Percentiles rank a stretch among this genome's conserved stretches.
phyloP scores from a whole-genome alignment of 2,329 filamentous ascomycete genomes.

The Amphichorda felina region DNA sequence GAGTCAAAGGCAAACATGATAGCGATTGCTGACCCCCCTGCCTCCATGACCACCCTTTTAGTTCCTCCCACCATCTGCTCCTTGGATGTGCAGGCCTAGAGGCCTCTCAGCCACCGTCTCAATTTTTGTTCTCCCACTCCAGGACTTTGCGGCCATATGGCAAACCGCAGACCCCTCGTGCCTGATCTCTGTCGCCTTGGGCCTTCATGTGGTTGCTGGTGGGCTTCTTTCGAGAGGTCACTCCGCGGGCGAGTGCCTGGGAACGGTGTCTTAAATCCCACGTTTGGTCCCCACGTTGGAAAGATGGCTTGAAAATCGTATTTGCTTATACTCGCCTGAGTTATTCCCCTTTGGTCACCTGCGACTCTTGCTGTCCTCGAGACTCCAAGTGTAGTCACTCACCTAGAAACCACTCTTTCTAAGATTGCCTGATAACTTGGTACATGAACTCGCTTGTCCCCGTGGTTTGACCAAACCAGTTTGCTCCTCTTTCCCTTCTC shows the following conservation, averaged over 20 bases:
- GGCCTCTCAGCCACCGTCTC: background rate
- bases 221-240: too few relatives aligned
- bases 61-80: too few relatives aligned
- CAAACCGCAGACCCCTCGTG: background rate
- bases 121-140: constrained; percentile 4
- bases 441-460: background rate
- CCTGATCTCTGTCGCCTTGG: background rate
- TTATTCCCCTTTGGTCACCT: background rate
- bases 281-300: too few relatives aligned
- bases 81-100: too few relatives aligned
- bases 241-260: too few relatives aligned
- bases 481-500: background rate
- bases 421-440: background rate
- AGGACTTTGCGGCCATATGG: background rate
- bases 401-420: background rate
- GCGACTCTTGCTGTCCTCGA: background rate
- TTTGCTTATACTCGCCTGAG: background rate
- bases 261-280: background rate
- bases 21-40: too few relatives aligned
- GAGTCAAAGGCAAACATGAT: too few relatives aligned
- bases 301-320: too few relatives aligned
- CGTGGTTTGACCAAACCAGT: background rate
- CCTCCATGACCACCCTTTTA: background rate
- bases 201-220: background rate
- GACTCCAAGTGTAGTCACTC: background rate